Conservation (phyloP, 1,284 basidiomycete species). For the Butyriboletus appendiculatus region DNA sequence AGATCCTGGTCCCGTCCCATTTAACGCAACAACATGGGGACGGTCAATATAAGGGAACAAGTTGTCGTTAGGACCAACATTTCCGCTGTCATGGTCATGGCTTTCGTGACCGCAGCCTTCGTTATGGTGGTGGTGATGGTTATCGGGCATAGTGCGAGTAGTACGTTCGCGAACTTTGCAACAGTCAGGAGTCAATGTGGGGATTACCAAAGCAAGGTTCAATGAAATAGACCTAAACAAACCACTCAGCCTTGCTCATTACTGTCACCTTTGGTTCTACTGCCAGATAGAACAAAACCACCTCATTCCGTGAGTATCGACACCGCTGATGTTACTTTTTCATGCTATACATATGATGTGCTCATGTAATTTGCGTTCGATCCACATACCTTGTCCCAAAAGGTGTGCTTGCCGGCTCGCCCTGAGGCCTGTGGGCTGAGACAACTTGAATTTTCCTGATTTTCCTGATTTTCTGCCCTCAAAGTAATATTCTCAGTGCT, state of each 20-base stretch:
- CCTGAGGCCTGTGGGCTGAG: constrained; percentile 70
- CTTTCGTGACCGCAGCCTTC: constrained; percentile 56
- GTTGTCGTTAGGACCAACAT: constrained; percentile 66
- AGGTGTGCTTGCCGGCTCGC: constrained; percentile 70
- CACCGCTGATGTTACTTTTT: neutral
- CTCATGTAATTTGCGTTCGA: constrained; percentile 84
- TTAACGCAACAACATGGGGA: constrained; percentile 70
- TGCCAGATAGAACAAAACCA: neutral
- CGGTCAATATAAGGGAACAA: constrained; percentile 70
- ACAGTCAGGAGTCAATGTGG: no score
- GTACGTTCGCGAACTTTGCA: neutral
- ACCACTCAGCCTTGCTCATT: constrained; percentile 2
- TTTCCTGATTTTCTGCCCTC: constrained; percentile 41
- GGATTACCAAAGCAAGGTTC: constrained; percentile 3
- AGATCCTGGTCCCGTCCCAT: constrained; percentile 51
- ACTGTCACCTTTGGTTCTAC: neutral
- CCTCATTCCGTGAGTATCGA: constrained; percentile 18
- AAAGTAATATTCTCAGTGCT: constrained; percentile 10
- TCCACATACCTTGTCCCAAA: constrained; percentile 59
- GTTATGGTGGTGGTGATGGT: constrained; percentile 58
- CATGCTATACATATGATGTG: constrained; percentile 49
- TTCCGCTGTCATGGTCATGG: constrained; percentile 50
- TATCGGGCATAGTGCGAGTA: constrained; percentile 23
- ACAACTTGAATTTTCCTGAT: constrained; percentile 54
- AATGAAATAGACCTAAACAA: constrained; percentile 20